A percentile compares a stretch with the other conserved stretches of the same genome.
phyloP scores from a whole-genome alignment of 768 basidiomycete species.

The Rubroboletus pulcherrimus region DNA sequence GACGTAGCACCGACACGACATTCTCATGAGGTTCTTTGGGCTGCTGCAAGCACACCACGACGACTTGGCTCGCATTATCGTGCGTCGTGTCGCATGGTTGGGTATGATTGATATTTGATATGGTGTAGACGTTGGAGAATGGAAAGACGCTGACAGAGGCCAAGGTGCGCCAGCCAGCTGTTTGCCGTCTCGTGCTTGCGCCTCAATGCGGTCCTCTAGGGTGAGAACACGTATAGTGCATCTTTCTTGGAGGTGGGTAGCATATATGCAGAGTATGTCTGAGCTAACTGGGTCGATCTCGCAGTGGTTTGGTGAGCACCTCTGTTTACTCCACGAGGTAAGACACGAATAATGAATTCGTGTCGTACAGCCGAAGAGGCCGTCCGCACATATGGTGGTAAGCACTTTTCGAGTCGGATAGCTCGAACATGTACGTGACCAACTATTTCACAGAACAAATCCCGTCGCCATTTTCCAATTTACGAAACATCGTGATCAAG shows the following conservation, averaged over 20 bases:
- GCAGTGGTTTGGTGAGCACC: conserved; percentile 74
- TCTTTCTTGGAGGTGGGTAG: conserved; percentile 73
- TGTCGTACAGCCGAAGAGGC: conserved; percentile 76
- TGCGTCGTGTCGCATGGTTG: conserved; percentile 34
- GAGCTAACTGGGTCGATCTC: conserved; percentile 1
- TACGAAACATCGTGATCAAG: conserved; percentile 87
- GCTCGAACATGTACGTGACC: neutral
- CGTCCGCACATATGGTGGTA: conserved; percentile 86
- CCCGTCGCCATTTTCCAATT: conserved; percentile 63
- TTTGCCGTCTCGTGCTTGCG: neutral
- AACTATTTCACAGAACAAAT: conserved; percentile 64
- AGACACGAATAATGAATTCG: neutral
- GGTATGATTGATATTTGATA: conserved; percentile 9
- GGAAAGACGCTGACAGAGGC: conserved; percentile 87
- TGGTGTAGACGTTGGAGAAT: conserved; percentile 82
- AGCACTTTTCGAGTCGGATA: conserved; percentile 10
- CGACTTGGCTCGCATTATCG: conserved; percentile 84
- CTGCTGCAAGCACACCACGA: conserved; percentile 83
- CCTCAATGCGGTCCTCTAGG: conserved; percentile 35
- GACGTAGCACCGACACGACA: conserved; percentile 70
- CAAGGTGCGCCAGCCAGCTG: conserved; percentile 44
- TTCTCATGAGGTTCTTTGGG: conserved; percentile 72
- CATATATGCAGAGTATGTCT: neutral
- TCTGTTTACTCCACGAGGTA: neutral
- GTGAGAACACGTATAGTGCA: conserved; percentile 81